Base-by-base conservation (phyloP, 805 yeast species). In the Torulaspora delbrueckii region DNA sequence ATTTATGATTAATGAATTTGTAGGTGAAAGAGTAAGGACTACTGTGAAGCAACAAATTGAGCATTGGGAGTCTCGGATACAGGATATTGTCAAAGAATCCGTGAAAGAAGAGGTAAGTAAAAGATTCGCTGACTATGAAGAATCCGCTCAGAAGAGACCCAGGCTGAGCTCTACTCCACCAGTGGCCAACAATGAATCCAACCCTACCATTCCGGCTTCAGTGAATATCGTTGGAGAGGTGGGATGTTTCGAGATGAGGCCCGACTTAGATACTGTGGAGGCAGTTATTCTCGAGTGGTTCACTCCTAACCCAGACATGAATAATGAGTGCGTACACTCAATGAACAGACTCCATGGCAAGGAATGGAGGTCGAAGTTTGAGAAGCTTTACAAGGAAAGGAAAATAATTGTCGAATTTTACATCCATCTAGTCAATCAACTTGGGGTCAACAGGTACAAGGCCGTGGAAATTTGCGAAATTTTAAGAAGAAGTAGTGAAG, bases 231-330 rank as follows among this genome's bases (percentile, higher is more conserved):
- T 47, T 24, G 22, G 26, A 10, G 37, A 16, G 14, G 38, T 27
- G 19, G 13, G 24, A 8, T 24, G n/a, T 3, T 62, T 62, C 37
- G 37, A 40, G 10, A 45, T 63, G 47, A 48, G 56, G 32, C 43
- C 56, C 3, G 32, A 45, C 13, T 45, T 58, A 12, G 43, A 47
- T 31, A 40, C 55, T 10, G 55, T 62, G 13, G 62, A 62, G 38
- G 62, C 48, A 18, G 49, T 63, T 1, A 51, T 62, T n/a, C 42
- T 58, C 14, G 68, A 63, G 49, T 63, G 67, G 67, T 63, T 62
- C 32, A 59, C 65, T 8, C 68, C 68, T 19, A 62, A 62, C 40
- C 60, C 65, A 2, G 42, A 52, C 2, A 45, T 50, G 54, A 43
- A 47, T 9, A 52, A 57, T 30, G 57, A 63, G 40, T 63, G 65